These are phyloP conservation scores for Dipodascus albidus DNA, from an alignment of 805 yeast genomes.

Conservation along the genomic window DNA sequence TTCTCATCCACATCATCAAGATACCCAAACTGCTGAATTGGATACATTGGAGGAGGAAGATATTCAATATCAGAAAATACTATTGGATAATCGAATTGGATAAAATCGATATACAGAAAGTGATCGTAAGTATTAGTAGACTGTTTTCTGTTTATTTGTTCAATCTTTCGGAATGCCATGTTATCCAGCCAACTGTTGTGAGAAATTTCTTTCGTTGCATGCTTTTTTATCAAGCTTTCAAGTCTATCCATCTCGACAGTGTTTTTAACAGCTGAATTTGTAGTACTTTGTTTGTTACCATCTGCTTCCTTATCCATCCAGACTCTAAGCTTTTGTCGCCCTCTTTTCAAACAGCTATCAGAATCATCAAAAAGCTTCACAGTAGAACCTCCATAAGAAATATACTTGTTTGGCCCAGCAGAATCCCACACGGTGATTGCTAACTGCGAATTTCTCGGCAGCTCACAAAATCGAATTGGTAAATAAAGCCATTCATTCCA, in stretches of 20 bases:
- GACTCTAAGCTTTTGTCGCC: slow-evolving; percentile 49
- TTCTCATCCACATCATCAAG: slow-evolving; percentile 1
- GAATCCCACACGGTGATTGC: slow-evolving; percentile 60
- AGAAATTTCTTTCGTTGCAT: slow-evolving; percentile 56
- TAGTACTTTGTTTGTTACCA: slow-evolving; percentile 20
- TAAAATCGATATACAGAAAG: slow-evolving; percentile 43
- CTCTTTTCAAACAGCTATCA: slow-evolving; percentile 54
- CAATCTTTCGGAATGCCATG: slow-evolving; percentile 45
- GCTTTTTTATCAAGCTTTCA: slow-evolving; percentile 45
- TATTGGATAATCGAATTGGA: slow-evolving; percentile 60
- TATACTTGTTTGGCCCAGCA: slow-evolving; percentile 35
- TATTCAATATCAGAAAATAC: slow-evolving; percentile 52
- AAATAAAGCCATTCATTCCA: slow-evolving; percentile 70
- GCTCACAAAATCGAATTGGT: slow-evolving; percentile 60
- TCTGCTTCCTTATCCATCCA: slow-evolving; percentile 29
- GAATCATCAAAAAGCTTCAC: slow-evolving; percentile 45
- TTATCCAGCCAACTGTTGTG: slow-evolving; percentile 66
- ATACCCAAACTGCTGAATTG: slow-evolving; percentile 10
- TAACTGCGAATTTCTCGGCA: slow-evolving; percentile 52
- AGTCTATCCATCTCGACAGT: slow-evolving; percentile 33
- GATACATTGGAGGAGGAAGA: slow-evolving; percentile 5
- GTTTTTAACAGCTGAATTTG: slow-evolving; percentile 15
- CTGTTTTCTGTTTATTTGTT: slow-evolving; percentile 24
- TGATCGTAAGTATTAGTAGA: slow-evolving; percentile 15
- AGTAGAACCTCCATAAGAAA: slow-evolving; percentile 50